These are phyloP conservation scores for Amanita inopinata DNA, from an alignment of 768 basidiomycete genomes.

Conservation along the genomic window DNA sequence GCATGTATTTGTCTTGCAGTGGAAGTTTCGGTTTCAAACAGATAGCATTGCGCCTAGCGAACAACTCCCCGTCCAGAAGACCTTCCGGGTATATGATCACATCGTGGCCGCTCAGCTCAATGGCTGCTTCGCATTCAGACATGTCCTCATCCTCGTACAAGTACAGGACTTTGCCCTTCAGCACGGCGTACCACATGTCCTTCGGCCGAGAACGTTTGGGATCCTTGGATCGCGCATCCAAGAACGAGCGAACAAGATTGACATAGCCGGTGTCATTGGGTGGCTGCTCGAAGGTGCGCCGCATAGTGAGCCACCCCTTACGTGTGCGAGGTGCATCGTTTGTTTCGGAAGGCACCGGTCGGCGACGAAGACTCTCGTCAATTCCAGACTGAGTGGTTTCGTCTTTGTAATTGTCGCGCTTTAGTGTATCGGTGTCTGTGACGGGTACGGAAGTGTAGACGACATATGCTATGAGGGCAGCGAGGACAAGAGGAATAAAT, in stretches of 20 bases:
- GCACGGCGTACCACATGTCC: conserved; percentile 86
- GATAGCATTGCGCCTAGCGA: conserved; percentile 83
- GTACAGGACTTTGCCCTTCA: conserved; percentile 88
- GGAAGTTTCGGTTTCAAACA: conserved; percentile 50
- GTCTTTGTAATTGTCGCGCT: conserved; percentile 21
- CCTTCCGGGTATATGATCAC: conserved; percentile 70
- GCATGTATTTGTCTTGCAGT: conserved; percentile 26
- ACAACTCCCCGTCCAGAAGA: conserved; percentile 80
- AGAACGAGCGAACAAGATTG: conserved; percentile 67
- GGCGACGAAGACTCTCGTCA: background rate
- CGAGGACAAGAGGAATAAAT: conserved; percentile 71
- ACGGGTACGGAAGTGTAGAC: conserved; percentile 85
- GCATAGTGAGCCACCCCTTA: conserved; percentile 78
- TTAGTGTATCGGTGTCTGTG: conserved; percentile 39
- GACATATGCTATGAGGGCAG: conserved; percentile 46
- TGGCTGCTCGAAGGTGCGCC: conserved; percentile 67
- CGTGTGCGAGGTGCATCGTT: conserved; percentile 58
- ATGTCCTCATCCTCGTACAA: conserved; percentile 90
- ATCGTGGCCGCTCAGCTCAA: conserved; percentile 74
- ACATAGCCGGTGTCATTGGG: conserved; percentile 61
- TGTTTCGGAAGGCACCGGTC: conserved; percentile 27
- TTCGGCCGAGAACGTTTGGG: conserved; percentile 77
- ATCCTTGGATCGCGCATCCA: conserved; percentile 78
- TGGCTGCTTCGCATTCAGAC: conserved; percentile 85
- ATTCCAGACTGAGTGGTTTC: conserved; percentile 18